Evolutionary conservation across 331 rosid species (phyloP).

Genomic region (Pyrus hybrid): DNA sequence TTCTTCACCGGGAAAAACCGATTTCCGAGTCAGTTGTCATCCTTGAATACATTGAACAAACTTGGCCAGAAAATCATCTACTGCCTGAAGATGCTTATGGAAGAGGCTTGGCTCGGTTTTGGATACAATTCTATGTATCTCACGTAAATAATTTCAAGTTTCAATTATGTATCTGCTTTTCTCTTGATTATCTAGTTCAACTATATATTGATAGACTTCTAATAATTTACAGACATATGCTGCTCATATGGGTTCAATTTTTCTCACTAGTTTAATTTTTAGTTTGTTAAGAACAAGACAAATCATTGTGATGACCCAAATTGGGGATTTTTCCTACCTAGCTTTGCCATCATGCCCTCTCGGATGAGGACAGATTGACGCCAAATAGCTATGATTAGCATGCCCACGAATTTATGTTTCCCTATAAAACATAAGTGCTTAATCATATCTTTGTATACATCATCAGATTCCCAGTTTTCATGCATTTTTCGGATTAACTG

Average conservation of each 20-base stretch:
- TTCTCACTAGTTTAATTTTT: not conserved
- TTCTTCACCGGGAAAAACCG: constrained; percentile 23
- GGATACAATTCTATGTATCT: constrained; percentile 9
- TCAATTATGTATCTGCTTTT: not conserved
- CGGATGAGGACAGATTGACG: too few relatives aligned
- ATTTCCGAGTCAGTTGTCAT: constrained; percentile 16
- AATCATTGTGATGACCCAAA: too few relatives aligned
- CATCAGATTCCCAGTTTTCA: too few relatives aligned
- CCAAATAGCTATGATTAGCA: not conserved
- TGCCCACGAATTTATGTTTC: not conserved
- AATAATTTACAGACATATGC: too few relatives aligned
- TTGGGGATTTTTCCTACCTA: too few relatives aligned
- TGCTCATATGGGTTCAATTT: not conserved
- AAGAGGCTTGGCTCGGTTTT: constrained; percentile 33
- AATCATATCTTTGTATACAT: too few relatives aligned
- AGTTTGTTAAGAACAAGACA: too few relatives aligned
- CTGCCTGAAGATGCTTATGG: constrained; percentile 23
- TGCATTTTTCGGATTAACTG: constrained; percentile 9
- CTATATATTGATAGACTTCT: too few relatives aligned
- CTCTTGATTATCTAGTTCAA: not conserved
- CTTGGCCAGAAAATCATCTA: constrained; percentile 26
- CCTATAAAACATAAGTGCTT: not conserved
- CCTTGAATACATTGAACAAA: constrained; percentile 32
- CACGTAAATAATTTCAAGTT: not conserved
- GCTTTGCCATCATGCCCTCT: too few relatives aligned